Evolutionary conservation across 2,329 filamentous ascomycete species (phyloP), one percentile per base, ranked within the genome.

Genomic region (Arthrobotrys pseudoclavata): DNA sequence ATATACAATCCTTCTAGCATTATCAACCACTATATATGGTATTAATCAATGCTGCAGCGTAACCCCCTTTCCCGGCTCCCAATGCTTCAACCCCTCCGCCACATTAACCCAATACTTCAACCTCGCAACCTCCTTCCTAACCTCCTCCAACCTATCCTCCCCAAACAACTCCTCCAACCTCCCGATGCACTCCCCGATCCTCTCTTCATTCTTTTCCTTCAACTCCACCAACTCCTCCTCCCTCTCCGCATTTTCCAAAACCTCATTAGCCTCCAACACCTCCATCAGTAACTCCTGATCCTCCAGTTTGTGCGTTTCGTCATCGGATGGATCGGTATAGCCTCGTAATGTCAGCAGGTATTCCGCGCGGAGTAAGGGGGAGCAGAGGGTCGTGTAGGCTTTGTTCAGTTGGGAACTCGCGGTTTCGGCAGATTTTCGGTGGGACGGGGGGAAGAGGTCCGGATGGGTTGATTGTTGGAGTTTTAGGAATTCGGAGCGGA

Each of bases 101-200:
- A 98, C 91, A 84, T 94, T 97, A 69, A 91, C 88, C 95, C 95
- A 97, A 85, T 97, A 98, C 83, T 93, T 87, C 85, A 97, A 84
- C 83, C 88, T 87, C 1, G 97, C 89, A 53, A 91, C 90, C 87
- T 96, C 93, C 77, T 83, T 84, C 84, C 88, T 90, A 15, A 94
- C 95, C 7, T 79, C 84, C 47, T 90, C 87, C 45, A 92, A 82
- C 82, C 95, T 89, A 60, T 91, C 91, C 7, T 83, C 81, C 79
- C 85, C 86, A 82, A 98, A 95, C 0, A 90, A 89, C 68, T 83
- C 81, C 55, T 88, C 91, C 24, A 98, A 82, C 0, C 84, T 83
- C 61, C 84, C 84, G 82, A 94, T 91, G 81, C 91, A 91, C 79
- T 84, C 85, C 18, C 82, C 82, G 62, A 97, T 90, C 80, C 93